Evolutionary conservation across 2,329 filamentous ascomycete species (phyloP), one percentile per base, ranked within the genome.

Genomic region (Pseudogymnoascus destructans): DNA sequence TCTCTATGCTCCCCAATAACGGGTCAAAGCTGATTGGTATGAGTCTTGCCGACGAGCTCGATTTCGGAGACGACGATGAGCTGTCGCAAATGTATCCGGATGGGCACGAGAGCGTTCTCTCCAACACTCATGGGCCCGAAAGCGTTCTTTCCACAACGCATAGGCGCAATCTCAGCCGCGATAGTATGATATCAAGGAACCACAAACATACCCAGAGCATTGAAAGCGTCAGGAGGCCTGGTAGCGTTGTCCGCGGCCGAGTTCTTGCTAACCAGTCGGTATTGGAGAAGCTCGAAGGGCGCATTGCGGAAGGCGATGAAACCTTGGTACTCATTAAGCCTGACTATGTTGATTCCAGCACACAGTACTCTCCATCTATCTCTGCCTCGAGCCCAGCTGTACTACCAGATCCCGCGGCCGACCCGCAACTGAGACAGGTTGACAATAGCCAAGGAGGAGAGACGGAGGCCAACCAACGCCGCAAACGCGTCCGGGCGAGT

Each of bases 31-130:
- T 74, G 3, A 83, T 82, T 64, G 87, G 86, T 1, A 72, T 89
- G 60, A 95, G 86, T 62, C 77, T 98, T 38, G 93, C 93, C 0
- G 91, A 97, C 65, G 93, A 98, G 72, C 78, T 98, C 58, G 85
- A 88, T 61, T 87, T 95, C 61, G 88, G 91, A 59, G 86, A 87
- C 61, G 87, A 92, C 59, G 87, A 90, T 30, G 74, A 74, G 35
- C 88, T 91, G 25, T 73, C 73, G 52, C 75, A 87, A 62, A 85
- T 86, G 33, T 84, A 91, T 62, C 79, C 85, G 46, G 86, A 89
- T 55, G 84, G 84, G 1, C 80, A 83, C 35, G 79, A 84, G 59
- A 86, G 81, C 61, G 75, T 77, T 13, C 65, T 83, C 55, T 84
- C 36, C 2, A 40, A 6, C 9, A 38, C 10, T 2, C 2, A 89